Evolutionary conservation across 768 basidiomycete genomes (phyloP), one percentile per base, ranked within the genome.

Genomic region (Kwoniella botswanensis): DNA sequence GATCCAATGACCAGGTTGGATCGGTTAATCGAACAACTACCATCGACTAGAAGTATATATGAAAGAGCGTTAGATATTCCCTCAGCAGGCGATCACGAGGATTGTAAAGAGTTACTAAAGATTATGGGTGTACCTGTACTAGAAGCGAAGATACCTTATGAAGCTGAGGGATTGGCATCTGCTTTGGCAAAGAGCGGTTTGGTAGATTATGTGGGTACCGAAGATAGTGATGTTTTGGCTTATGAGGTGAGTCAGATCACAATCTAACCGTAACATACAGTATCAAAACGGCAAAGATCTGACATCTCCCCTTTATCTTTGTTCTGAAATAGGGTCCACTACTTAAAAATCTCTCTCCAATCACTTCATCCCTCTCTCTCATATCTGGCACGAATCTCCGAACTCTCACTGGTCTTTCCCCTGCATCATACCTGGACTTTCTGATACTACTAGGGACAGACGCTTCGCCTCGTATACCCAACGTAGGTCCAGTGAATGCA

Each of bases 171-270:
- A 0, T 84, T 96, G 43, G 94, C 93, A 0, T 88, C 92, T 5
- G 87, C 91, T 9, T 86, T 96, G 50, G 93, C 92, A 12, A 76
- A 89, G 17, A 85, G 88, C 35, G 94, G 94, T 2, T 78, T 86
- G 56, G 94, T 92, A 0, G 93, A 97, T 83, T 94, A 88, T 78
- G 94, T 96, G 21, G 92, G 88, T 4, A 95, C 92, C 73, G 94
- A 97, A 84, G 94, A 97, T 81, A 76, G 59, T 43, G 75, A 80
- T 66, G 79, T 81, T 9, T 29, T 84, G 17, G 78, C 77, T 2
- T 80, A 77, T 42, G 76, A 71, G 35, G 72, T 70, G 63, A 26
- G 58, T 71, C 15, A 5, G 18, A 10, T 63, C 10, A 9, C 18
- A 10, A 43, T 35, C 35, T 35, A 35, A 35, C 35, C 35, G 35